phyloP scores from a whole-genome alignment of 2,329 filamentous ascomycete species.

The Xylariales sp. region DNA sequence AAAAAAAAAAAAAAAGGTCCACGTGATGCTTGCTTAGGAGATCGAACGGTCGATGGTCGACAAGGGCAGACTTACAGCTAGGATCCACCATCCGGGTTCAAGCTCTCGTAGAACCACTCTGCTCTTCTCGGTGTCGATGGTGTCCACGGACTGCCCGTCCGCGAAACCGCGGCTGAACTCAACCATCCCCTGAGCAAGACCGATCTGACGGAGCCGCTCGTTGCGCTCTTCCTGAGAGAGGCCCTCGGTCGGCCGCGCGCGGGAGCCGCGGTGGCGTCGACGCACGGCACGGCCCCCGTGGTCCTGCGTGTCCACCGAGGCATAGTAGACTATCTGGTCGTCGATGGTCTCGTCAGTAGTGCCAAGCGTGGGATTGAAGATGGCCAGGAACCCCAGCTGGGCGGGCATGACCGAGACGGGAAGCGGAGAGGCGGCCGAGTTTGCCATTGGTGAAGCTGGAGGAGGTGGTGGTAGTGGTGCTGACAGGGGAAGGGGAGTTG shows the following conservation, averaged over 20 bases:
- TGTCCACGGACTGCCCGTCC: slow-evolving; percentile 69
- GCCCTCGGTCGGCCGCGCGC: slow-evolving; percentile 35
- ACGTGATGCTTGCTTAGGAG: too few species aligned
- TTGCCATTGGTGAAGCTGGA: not conserved
- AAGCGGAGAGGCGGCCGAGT: slow-evolving; percentile 13
- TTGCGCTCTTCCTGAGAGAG: slow-evolving; percentile 66
- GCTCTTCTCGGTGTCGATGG: slow-evolving; percentile 86
- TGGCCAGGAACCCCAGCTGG: slow-evolving; percentile 83
- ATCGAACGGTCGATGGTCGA: not conserved
- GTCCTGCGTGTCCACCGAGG: slow-evolving; percentile 50
- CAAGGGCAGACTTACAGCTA: slow-evolving; percentile 60
- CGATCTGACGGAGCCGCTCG: slow-evolving; percentile 86
- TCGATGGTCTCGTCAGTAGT: slow-evolving; percentile 63
- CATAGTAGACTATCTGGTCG: slow-evolving; percentile 92
- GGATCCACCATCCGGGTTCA: slow-evolving; percentile 90
- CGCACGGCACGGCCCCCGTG: slow-evolving; percentile 34
- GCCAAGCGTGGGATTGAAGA: slow-evolving; percentile 79
- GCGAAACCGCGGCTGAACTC: slow-evolving; percentile 89
- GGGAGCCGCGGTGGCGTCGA: slow-evolving; percentile 37
- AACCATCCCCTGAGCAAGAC: slow-evolving; percentile 93
- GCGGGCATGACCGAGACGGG: slow-evolving; percentile 59
- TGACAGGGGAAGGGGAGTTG: not conserved
- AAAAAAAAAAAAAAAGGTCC: too few species aligned
- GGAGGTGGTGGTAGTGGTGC: not conserved
- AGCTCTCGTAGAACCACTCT: slow-evolving; percentile 82